Evolutionary conservation across 768 basidiomycete genomes (phyloP), one percentile per base, ranked within the genome.

Genomic region (Hygrophorus russula): DNA sequence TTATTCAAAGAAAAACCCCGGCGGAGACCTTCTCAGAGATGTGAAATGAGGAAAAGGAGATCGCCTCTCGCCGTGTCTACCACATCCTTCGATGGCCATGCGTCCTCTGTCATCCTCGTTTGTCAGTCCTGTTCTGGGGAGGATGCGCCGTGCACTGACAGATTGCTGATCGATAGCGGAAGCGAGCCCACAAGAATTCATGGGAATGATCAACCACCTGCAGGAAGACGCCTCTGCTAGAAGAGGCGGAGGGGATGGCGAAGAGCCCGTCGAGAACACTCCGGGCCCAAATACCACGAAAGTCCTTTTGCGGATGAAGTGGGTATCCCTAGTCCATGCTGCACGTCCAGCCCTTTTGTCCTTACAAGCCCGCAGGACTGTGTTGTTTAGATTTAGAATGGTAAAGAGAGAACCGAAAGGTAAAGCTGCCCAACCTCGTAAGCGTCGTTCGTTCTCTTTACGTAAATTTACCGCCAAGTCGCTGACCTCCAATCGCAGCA

Each of bases 1-100:
- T 62, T 70, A 24, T 65, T 68, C 42, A 68, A 69, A 40, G 68
- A 71, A 35, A 42, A 39, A 36, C 58, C 56, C 30, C 49, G 59
- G 33, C 51, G 56, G 44, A 53, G 59, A 32, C 55, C 59, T 28
- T 29, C 29, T 18, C 35, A 12, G 27, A 45, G n/a, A 19, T 24
- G 32, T 31, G 37, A 36, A 35, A 19, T 20, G 20, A 40, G 41
- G 10, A 12, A n/a, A 4, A 31, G 40, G 13, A 19, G 40, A 28
- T 33, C 30, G 8, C 28, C 41, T n/a, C 29, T 34, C 6, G 44
- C 53, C 54, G 36, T 41, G 46, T 42, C 51, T 53, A 20, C 42
- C 49, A 12, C 50, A 45, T 18, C 49, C 49, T 19, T 44, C 42
- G 9, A 33, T 36, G 5, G 24, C 7, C 24, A 24, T 24, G 24